Base-by-base conservation (phyloP, 2,329 filamentous ascomycete genomes). In the Ceratocystiopsis brevicomis region DNA sequence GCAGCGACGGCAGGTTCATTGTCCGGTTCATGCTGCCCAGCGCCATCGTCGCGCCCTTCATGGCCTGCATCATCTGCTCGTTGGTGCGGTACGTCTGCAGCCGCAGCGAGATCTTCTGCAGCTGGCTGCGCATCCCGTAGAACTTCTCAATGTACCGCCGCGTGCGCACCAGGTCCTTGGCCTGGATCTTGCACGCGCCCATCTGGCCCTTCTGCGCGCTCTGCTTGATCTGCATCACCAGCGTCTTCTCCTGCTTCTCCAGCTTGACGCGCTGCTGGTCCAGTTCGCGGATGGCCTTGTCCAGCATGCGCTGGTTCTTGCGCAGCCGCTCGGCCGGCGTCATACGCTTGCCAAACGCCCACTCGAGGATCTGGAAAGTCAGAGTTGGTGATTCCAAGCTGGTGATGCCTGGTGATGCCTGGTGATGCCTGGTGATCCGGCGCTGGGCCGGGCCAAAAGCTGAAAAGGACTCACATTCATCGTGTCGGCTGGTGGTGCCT, bases 31-130 rank as follows among this genome's bases (percentile, higher is more conserved):
- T 98, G 64, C 82, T 92, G 44, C 87, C 86, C 9, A 98, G 68
- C 3, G 94, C 78, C 61, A 80, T 78, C 1, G 90, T 96, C 5
- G 90, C 90, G 33, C 90, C 90, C 62, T 95, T 98, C 90, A 98
- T 96, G 10, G 87, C 90, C 61, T 94, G 85, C 87, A 95, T 95
- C 90, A 98, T 98, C 62, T 96, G 88, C 61, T 98, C 90, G 61
- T 98, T 98, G 52, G 87, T 95, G 50, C 90, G 78, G 50, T 96
- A 88, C 41, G 90, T 98, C 84, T 96, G 90, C 56, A 98, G 87
- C 38, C 88, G 77, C 44, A 98, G 65, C 14, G 85, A 93, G 53
- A 98, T 94, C 50, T 93, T 90, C 59, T 98, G 90, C 51, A 98
- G 65, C 60, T 96, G 88, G 51, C 88, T 96, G 52, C 86, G 78